Base-by-base conservation (phyloP, 2,329 filamentous ascomycete genomes). In the Amphichorda felina region DNA sequence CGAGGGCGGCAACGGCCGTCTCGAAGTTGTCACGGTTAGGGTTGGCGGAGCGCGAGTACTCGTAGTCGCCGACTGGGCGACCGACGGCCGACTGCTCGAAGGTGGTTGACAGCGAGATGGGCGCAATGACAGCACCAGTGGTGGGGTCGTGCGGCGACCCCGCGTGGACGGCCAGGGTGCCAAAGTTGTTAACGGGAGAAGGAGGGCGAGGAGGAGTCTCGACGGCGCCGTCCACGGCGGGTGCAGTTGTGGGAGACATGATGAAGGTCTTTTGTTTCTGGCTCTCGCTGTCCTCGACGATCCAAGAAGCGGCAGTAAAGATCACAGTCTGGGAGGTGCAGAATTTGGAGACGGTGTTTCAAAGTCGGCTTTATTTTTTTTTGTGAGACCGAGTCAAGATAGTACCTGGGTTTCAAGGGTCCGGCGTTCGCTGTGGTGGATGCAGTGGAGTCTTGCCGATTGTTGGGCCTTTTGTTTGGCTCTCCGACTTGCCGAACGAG, bases 11-110 rank as follows among this genome's bases (percentile, higher is more conserved):
- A 39, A 98, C 76, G 41, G 88, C 87, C 41, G 72, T 70, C 68
- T 98, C 89, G 53, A 98, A 96, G 66, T 95, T 93, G 56, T 84
- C 75, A 40, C 91, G 77, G 66, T 98, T 98, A 36, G 91, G 91
- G 61, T 98, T 98, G 43, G 84, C 78, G 52, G 84, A 93, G 42
- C 91, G 78, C 36, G 82, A 87, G 69, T 98, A 98, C 63, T 98
- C 91, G 63, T 88, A 95, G 43, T 68, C 65, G 51, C 91, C 91
- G 21, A 96, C 68, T 2, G 91, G 91, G 59, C 82, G 76, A 44
- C 89, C 91, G 16, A 94, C 87, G 10, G 77, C 74, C 11, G 77
- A 79, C 65, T 98, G 91, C n/a, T 84, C 86, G 54, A 89, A 98
- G 5, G 91, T 98, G 13, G 91, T 96, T 17, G 88, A 94, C 17